Percentiles rank a stretch among this genome's conserved stretches.
Conservation (phyloP, 306 rosid species). For the Datisca glomerata region DNA sequence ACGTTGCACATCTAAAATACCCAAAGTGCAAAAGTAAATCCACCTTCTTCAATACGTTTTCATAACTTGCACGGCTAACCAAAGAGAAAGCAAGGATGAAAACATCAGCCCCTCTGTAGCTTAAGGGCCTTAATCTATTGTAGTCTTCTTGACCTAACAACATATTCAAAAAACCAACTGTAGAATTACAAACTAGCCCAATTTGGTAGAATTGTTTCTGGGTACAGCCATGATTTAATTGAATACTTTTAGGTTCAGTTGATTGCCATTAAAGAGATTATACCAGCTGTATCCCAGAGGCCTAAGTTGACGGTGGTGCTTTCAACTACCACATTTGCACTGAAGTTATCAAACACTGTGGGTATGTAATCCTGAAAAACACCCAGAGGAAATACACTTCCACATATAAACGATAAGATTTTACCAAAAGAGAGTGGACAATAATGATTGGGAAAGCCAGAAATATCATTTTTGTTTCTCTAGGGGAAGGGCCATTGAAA, state of each 20-base stretch:
- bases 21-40: not conserved
- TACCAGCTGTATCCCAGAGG: constrained; percentile 77
- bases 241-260: no score
- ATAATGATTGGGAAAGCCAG: no score
- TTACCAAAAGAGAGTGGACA: no score
- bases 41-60: constrained; percentile 76
- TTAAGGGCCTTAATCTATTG: constrained; percentile 84
- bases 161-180: no score
- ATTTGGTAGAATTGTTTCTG: no score
- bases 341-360: constrained; percentile 89
- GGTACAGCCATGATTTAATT: no score
- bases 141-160: constrained; percentile 99
- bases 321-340: constrained; percentile 90
- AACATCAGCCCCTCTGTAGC: constrained; percentile 91
- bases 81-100: constrained; percentile 78
- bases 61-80: constrained; percentile 82
- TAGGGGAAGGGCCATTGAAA: not conserved
- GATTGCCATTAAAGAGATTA: not conserved
- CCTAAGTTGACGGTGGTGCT: constrained; percentile 81
- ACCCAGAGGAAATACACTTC: no score
- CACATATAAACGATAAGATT: no score
- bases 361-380: constrained; percentile 73
- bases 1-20: no score
- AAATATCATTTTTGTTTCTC: no score
- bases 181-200: no score